Evolutionary conservation across 2,329 filamentous ascomycete species (phyloP).

Genomic region (Akanthomyces uredinophilus): DNA sequence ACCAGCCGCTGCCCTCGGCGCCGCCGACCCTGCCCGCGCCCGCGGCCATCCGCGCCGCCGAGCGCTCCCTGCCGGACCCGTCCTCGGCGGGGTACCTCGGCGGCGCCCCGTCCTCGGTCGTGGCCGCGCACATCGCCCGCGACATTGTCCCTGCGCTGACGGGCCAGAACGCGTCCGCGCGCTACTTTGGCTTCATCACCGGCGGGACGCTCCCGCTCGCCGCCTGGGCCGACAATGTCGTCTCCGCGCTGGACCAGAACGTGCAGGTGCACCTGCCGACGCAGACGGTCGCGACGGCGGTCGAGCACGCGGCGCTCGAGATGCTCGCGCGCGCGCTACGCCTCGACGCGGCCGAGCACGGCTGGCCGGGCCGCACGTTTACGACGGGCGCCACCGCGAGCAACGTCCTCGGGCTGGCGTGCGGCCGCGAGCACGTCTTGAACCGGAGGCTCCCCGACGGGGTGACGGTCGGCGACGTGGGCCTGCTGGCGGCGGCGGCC

Average conservation of each 20-base stretch:
- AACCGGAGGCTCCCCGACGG: constrained; percentile 25
- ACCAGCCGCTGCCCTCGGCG: constrained; percentile 15
- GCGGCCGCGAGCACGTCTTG: constrained; percentile 60
- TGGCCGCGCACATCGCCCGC: constrained; percentile 37
- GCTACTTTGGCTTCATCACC: constrained; percentile 87
- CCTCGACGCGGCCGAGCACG: constrained; percentile 43
- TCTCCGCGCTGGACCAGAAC: constrained; percentile 76
- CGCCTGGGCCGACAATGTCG: constrained; percentile 77
- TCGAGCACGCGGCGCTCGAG: constrained; percentile 67
- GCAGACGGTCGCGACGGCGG: constrained; percentile 68
- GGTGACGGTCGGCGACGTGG: constrained; percentile 59
- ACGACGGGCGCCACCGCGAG: constrained; percentile 65
- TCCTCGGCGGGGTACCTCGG: constrained; percentile 28
- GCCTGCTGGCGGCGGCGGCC: constrained; percentile 61
- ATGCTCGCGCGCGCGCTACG: constrained; percentile 65
- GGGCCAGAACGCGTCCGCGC: constrained; percentile 55
- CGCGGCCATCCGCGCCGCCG: constrained; percentile 31
- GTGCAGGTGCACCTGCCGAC: constrained; percentile 73
- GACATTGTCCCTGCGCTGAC: constrained; percentile 58
- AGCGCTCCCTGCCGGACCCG: constrained; percentile 35
- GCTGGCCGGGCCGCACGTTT: constrained; percentile 50
- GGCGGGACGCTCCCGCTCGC: constrained; percentile 77
- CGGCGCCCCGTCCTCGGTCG: constrained; percentile 23
- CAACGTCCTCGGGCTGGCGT: constrained; percentile 73
- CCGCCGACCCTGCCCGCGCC: constrained; percentile 36